Evolutionary conservation across 108 stramenopile species (phyloP), one percentile per base, ranked within the genome.

Genomic region (Tribonema minus): DNA sequence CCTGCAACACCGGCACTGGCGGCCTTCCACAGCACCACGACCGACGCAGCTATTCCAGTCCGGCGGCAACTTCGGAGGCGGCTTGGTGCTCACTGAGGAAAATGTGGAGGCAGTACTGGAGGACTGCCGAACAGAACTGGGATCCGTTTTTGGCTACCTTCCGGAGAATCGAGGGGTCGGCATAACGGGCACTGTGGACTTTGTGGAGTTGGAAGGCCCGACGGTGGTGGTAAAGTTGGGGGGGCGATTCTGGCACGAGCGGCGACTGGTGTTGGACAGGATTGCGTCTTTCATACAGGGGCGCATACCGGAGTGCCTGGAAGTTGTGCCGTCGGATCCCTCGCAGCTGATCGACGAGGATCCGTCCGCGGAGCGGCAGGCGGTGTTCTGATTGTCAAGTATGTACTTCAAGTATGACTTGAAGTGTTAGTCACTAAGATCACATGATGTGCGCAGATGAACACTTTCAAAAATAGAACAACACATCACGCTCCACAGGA

Each of bases 101-200:
- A 79, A 79, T 68, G 81, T 82, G 25, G 70, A 80, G 71, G n/a
- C 36, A 0, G 81, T 82, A n/a, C 70, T 82, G 20, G 78, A 34
- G 25, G 77, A 79, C 26, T 65, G 27, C 3, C 64, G 64, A 2
- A 37, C 64, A 61, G 80, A 82, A 35, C 64, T 85, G 23, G 29
- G 70, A 12, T 93, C 95, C 7, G 68, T 96, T 78, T 96, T 96
- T 84, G 95, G 95, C 0, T 94, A 96, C 80, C 39, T 36, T 33
- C 91, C 90, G 34, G 95, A 96, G 76, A 96, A 93, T 76, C 76
- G 91, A 29, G 91, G 91, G 5, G 95, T 96, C 1, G 95, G 95
- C 2, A 96, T 96, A 63, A 96, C 95, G 2, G 95, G 95, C 37
- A 90, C 90, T n/a, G 92, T 94, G 23, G 93, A 96, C 68, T 93